These are phyloP conservation scores for Fraxinus excelsior DNA, from an alignment of 257 asterid species.

Conservation along the genomic window DNA sequence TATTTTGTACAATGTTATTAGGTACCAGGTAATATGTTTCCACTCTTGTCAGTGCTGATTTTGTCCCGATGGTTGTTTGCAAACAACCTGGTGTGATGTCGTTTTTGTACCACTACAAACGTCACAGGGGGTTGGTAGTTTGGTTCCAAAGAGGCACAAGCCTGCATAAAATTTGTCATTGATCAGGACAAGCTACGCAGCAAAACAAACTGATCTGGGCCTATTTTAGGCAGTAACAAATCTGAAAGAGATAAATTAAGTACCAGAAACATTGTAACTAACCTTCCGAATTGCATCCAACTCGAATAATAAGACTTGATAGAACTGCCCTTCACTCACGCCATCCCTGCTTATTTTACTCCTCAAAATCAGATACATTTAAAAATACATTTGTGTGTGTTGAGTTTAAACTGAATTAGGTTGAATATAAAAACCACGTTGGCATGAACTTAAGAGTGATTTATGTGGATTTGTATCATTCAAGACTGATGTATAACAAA, in stretches of 20 bases:
- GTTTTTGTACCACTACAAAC: constrained; percentile 89
- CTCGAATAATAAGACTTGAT: constrained; percentile 90
- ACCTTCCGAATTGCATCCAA: constrained; percentile 97
- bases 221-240: not conserved
- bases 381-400: not conserved
- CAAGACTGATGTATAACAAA: not conserved
- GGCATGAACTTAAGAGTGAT: not conserved
- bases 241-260: not conserved
- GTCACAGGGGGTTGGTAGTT: constrained; percentile 98
- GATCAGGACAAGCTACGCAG: constrained; percentile 6
- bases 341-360: constrained; percentile 68
- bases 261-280: not conserved
- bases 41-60: constrained; percentile 89
- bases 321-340: constrained; percentile 96
- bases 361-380: constrained; percentile 19
- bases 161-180: constrained; percentile 43
- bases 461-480: not conserved
- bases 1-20: not conserved
- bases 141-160: constrained; percentile 96
- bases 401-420: not conserved
- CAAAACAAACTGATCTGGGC: not conserved
- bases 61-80: constrained; percentile 89
- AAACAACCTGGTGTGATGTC: constrained; percentile 91
- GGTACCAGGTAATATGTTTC: constrained; percentile 89
- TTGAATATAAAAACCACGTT: not conserved